Evolutionary conservation across 805 yeast genomes (phyloP).

Genomic region (Metschnikowia chrysomelidarum): DNA sequence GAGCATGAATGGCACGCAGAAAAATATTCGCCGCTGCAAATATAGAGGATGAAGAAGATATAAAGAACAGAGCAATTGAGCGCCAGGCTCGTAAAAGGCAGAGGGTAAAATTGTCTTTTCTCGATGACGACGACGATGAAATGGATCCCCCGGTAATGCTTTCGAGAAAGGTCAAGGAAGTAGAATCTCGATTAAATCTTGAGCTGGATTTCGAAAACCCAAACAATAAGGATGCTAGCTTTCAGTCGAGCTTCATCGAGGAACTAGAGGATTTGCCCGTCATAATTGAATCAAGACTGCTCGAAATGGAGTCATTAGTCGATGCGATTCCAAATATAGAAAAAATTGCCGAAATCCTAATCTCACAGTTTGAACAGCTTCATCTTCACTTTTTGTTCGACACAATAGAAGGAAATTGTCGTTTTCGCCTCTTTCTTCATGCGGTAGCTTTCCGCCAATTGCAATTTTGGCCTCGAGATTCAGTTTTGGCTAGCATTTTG

Average conservation of each 20-base stretch:
- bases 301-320: constrained; percentile 5
- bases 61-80: constrained; percentile 4
- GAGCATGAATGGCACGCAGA: constrained; percentile 10
- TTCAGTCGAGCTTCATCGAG: background rate
- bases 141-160: constrained; percentile 8
- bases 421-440: constrained; percentile 16
- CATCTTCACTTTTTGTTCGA: constrained; percentile 12
- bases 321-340: constrained; percentile 4
- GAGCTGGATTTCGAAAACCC: background rate
- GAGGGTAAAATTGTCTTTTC: constrained; percentile 6
- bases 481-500: constrained; percentile 8
- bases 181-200: constrained; percentile 1
- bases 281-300: constrained; percentile 10
- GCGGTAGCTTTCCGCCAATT: constrained; percentile 12
- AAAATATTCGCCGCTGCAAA: constrained; percentile 7
- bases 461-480: constrained; percentile 8
- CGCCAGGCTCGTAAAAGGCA: constrained; percentile 4
- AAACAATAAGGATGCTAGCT: background rate
- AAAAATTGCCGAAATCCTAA: constrained; percentile 1
- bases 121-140: constrained; percentile 5
- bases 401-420: constrained; percentile 10
- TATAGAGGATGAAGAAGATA: constrained; percentile 16
- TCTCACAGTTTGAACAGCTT: constrained; percentile 10
- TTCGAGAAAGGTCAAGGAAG: constrained; percentile 3
- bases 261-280: constrained; percentile 10